A percentile compares a stretch with the other conserved stretches of the same genome.
Evolutionary conservation across 441 rosid species (phyloP).

Genomic region (Oxalis stricta): DNA sequence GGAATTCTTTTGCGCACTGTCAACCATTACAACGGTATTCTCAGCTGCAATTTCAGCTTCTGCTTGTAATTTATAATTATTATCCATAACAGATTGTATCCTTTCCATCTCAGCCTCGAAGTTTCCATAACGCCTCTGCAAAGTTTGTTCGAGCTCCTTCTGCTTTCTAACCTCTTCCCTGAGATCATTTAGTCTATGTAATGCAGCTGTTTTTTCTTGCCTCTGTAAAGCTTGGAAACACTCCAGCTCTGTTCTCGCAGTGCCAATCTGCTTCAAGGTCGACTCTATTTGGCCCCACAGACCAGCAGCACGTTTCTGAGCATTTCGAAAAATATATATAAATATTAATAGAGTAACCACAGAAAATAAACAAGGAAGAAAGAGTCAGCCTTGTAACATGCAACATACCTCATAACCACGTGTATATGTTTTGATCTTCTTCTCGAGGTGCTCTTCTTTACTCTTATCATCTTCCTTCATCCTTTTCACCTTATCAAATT

Average conservation of each 20-base stretch:
- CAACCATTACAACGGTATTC: slow-evolving; percentile 22
- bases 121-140: slow-evolving; percentile 68
- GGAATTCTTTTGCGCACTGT: slow-evolving; percentile 15
- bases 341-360: neutral
- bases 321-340: slow-evolving; percentile 7
- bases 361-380: neutral
- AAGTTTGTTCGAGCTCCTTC: slow-evolving; percentile 63
- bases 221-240: slow-evolving; percentile 84
- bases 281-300: slow-evolving; percentile 69
- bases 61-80: slow-evolving; percentile 30
- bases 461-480: slow-evolving; percentile 76
- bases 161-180: slow-evolving; percentile 86
- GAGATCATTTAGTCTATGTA: slow-evolving; percentile 61
- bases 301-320: slow-evolving; percentile 61
- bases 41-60: slow-evolving; percentile 34
- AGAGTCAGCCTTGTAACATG: slow-evolving; percentile 1
- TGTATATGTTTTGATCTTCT: slow-evolving; percentile 68
- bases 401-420: slow-evolving; percentile 84
- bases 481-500: slow-evolving; percentile 58
- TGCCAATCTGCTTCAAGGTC: slow-evolving; percentile 69
- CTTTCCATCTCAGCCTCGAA: slow-evolving; percentile 48
- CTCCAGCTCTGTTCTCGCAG: slow-evolving; percentile 78
- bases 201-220: slow-evolving; percentile 85
- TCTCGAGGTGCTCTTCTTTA: slow-evolving; percentile 74
- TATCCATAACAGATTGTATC: slow-evolving; percentile 26